phyloP scores from a whole-genome alignment of 352 stramenopile genomes.

The Pythium biforme region DNA sequence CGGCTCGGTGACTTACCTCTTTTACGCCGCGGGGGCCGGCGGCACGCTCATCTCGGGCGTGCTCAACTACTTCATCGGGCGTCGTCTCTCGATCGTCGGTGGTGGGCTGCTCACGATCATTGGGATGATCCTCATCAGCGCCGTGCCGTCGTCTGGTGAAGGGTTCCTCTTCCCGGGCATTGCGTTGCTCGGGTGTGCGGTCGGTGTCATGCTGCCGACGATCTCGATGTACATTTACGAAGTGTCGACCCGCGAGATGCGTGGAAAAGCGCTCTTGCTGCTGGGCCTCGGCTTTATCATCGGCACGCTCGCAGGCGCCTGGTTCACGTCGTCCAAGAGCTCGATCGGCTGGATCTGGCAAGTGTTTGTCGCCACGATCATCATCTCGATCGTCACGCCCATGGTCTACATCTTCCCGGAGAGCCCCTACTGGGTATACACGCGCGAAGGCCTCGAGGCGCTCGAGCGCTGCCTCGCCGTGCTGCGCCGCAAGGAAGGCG shows the following conservation, averaged over 20 bases:
- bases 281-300: slow-evolving; percentile 69
- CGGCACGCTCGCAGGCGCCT: slow-evolving; percentile 58
- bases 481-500: slow-evolving; percentile 72
- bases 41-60: slow-evolving; percentile 52
- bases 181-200: slow-evolving; percentile 48
- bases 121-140: slow-evolving; percentile 68
- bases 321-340: slow-evolving; percentile 68
- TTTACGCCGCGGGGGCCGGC: slow-evolving; percentile 54
- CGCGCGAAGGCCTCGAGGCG: slow-evolving; percentile 69
- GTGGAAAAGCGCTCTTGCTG: slow-evolving; percentile 74
- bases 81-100: slow-evolving; percentile 69
- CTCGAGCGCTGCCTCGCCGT: slow-evolving; percentile 71
- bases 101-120: slow-evolving; percentile 65
- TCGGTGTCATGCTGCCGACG: slow-evolving; percentile 71
- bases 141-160: slow-evolving; percentile 49
- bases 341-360: slow-evolving; percentile 85
- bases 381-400: slow-evolving; percentile 78
- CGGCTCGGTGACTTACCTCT: slow-evolving; percentile 66
- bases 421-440: slow-evolving; percentile 84
- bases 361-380: slow-evolving; percentile 74
- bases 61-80: slow-evolving; percentile 72
- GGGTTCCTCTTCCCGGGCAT: slow-evolving; percentile 66
- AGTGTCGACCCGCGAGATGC: slow-evolving; percentile 83
- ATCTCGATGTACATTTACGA: slow-evolving; percentile 86
- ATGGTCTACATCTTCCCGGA: slow-evolving; percentile 85